phyloP scores from a whole-genome alignment of 2,329 filamentous ascomycete genomes.

The Aspergillus sp. region DNA sequence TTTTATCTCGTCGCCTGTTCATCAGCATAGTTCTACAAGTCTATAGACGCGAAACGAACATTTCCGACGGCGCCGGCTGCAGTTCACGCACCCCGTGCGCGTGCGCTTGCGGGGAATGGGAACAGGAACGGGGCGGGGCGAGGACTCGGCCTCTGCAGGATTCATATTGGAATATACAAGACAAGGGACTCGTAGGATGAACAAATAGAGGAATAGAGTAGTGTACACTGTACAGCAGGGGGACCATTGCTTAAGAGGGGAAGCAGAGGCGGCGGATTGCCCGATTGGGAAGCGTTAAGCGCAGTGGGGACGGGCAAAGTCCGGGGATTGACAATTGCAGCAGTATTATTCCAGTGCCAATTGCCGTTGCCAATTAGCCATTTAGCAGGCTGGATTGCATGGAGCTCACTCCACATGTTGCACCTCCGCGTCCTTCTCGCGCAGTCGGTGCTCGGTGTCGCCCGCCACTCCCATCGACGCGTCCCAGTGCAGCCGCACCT shows the following conservation, averaged over 20 bases:
- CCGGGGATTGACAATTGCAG: neutral
- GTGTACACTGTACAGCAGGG: neutral
- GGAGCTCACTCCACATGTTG: slow-evolving; percentile 25
- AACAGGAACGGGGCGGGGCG: neutral
- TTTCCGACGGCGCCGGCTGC: slow-evolving; percentile 34
- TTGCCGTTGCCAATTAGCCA: neutral
- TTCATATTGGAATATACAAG: neutral
- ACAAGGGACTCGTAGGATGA: no score
- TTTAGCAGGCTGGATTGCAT: neutral
- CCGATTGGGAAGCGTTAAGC: slow-evolving; percentile 20
- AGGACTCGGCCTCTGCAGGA: slow-evolving; percentile 3
- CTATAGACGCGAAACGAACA: slow-evolving; percentile 17
- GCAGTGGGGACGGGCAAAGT: slow-evolving; percentile 12
- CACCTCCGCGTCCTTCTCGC: slow-evolving; percentile 16
- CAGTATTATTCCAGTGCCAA: no score
- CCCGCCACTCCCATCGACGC: slow-evolving; percentile 27
- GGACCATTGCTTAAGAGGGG: slow-evolving; percentile 8
- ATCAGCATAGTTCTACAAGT: neutral
- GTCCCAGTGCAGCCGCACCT: slow-evolving; percentile 32
- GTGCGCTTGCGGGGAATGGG: slow-evolving; percentile 25
- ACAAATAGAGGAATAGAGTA: neutral
- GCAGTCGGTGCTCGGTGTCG: slow-evolving; percentile 20
- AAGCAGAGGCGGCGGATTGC: slow-evolving; percentile 12
- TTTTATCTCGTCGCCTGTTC: slow-evolving; percentile 29
- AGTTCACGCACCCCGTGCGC: slow-evolving; percentile 33